phyloP scores from a whole-genome alignment of 2,329 filamentous ascomycete genomes.

The Cytospora piceicola region DNA sequence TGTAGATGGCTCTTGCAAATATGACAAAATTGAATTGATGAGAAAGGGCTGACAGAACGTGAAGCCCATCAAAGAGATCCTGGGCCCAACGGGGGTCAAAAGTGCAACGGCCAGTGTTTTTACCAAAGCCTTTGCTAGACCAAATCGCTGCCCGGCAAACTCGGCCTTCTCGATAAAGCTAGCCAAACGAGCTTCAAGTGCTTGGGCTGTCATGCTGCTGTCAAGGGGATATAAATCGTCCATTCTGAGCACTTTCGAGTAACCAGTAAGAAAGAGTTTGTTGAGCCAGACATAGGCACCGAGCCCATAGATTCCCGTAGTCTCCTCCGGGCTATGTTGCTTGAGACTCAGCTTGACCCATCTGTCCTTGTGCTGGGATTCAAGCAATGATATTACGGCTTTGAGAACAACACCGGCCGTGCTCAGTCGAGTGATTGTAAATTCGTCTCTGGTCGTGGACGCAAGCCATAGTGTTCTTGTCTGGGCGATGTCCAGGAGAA shows the following conservation, averaged over 20 bases:
- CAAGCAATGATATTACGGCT: constrained; percentile 42
- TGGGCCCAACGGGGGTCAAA: constrained; percentile 43
- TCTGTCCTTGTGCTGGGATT: constrained; percentile 44
- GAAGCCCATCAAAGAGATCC: constrained; percentile 45
- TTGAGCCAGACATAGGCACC: constrained; percentile 41
- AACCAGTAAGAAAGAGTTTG: constrained; percentile 39
- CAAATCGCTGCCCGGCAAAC: constrained; percentile 33
- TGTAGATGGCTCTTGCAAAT: constrained; percentile 37
- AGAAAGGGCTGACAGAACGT: constrained; percentile 50
- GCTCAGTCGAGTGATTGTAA: constrained; percentile 29
- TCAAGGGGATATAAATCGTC: constrained; percentile 41
- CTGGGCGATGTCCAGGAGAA: constrained; percentile 49
- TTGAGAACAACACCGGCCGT: constrained; percentile 37
- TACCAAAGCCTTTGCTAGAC: constrained; percentile 37
- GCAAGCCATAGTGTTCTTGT: constrained; percentile 48
- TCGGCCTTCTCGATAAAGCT: constrained; percentile 27
- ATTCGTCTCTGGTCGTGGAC: constrained; percentile 24
- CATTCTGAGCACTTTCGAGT: constrained; percentile 38
- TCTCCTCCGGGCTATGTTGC: constrained; percentile 45
- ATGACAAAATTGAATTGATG: constrained; percentile 44
- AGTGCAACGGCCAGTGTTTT: constrained; percentile 40
- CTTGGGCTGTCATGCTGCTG: constrained; percentile 32
- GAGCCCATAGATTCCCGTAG: constrained; percentile 38
- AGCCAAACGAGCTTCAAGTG: constrained; percentile 27
- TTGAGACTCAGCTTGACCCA: constrained; percentile 45